These are phyloP conservation scores for Colletotrichum sp. DNA, from an alignment of 2,329 filamentous ascomycete genomes.

Conservation along the genomic window DNA sequence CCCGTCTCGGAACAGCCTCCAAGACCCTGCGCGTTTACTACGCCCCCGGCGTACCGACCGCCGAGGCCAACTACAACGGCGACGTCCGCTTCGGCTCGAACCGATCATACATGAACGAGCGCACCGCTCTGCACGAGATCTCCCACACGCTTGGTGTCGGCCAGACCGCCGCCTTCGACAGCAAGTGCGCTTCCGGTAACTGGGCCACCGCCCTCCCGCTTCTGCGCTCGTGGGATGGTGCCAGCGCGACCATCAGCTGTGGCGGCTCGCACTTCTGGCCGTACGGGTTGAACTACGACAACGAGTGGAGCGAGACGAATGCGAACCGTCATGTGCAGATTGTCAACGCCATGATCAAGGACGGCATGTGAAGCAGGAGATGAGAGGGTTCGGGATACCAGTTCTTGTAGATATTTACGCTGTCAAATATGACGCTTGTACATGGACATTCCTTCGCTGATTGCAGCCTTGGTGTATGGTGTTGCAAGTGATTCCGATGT, in stretches of 20 bases:
- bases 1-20: conserved; percentile 34
- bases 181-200: conserved; percentile 40
- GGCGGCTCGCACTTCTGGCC: conserved; percentile 46
- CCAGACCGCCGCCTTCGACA: conserved; percentile 45
- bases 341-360: conserved; percentile 48
- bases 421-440: background rate
- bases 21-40: conserved; percentile 48
- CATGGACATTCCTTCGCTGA: background rate
- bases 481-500: background rate
- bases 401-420: background rate
- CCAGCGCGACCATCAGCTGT: conserved; percentile 38
- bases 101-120: conserved; percentile 52
- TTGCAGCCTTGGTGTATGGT: background rate
- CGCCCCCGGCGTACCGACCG: conserved; percentile 46
- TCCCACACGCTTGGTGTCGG: conserved; percentile 53
- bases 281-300: conserved; percentile 47
- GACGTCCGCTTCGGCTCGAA: conserved; percentile 50
- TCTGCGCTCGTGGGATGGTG: conserved; percentile 45
- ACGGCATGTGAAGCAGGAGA: conserved; percentile 35
- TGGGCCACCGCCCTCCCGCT: conserved; percentile 45
- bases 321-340: conserved; percentile 46
- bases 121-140: conserved; percentile 53
- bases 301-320: conserved; percentile 50
- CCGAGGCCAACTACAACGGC: conserved; percentile 52
- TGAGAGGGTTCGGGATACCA: background rate